Percentiles rank a stretch among this genome's conserved stretches.
Conservation (phyloP, 2,329 filamentous ascomycete genomes). For the Balansia obtecta region DNA sequence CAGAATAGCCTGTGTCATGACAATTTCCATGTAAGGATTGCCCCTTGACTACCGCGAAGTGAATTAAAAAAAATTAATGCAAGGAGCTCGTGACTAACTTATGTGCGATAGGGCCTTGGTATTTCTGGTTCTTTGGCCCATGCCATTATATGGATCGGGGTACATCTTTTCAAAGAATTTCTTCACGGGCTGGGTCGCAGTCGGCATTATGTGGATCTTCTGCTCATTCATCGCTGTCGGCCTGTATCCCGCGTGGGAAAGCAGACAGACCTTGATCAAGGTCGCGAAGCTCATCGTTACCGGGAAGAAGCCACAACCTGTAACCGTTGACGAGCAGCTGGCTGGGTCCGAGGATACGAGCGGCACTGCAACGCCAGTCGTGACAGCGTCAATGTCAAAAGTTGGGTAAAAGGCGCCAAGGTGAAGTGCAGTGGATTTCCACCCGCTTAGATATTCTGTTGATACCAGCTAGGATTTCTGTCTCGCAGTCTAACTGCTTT, state of each 20-base stretch:
- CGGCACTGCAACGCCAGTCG: constrained; percentile 5
- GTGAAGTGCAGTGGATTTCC: no score
- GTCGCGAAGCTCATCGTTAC: constrained; percentile 10
- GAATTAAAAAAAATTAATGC: background rate
- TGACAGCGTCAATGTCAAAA: constrained; percentile 1
- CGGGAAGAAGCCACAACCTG: constrained; percentile 4
- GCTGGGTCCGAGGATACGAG: background rate
- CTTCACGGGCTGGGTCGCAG: constrained; percentile 62
- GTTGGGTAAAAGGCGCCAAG: background rate
- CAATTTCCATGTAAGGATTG: constrained; percentile 17
- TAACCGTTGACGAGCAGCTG: constrained; percentile 1
- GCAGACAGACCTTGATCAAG: constrained; percentile 42
- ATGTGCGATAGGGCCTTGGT: constrained; percentile 43
- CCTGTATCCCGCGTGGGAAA: constrained; percentile 71
- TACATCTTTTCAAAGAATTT: constrained; percentile 53
- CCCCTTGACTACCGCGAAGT: background rate
- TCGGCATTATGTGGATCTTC: constrained; percentile 63
- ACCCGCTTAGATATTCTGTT: background rate
- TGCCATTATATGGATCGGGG: constrained; percentile 74
- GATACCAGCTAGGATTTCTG: background rate
- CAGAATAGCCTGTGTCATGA: constrained; percentile 29
- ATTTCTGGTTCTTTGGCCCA: constrained; percentile 76
- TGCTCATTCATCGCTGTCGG: constrained; percentile 61
- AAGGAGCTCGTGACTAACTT: background rate
- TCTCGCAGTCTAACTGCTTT: background rate